These are phyloP conservation scores for Leccinum fallax DNA, from an alignment of 1,284 basidiomycete species.

Conservation along the genomic window DNA sequence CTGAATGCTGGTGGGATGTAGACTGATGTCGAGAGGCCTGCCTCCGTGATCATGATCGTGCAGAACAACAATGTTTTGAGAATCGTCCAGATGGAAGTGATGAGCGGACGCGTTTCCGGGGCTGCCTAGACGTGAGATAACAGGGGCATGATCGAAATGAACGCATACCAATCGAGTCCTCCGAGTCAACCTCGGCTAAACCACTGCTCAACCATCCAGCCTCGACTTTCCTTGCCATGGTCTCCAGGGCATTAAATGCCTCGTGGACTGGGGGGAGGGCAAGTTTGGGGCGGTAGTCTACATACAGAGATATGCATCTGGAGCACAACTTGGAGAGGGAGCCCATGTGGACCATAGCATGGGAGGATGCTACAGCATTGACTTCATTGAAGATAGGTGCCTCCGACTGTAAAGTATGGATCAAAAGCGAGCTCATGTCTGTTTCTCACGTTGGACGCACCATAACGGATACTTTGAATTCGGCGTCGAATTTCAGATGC, in stretches of 20 bases:
- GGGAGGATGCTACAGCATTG: slow-evolving; percentile 42
- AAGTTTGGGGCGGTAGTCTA: slow-evolving; percentile 47
- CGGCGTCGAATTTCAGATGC: slow-evolving; percentile 29
- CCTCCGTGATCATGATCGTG: slow-evolving; percentile 65
- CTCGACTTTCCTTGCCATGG: slow-evolving; percentile 47
- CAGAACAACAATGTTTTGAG: slow-evolving; percentile 74
- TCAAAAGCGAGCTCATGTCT: background rate
- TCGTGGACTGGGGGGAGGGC: slow-evolving; percentile 49
- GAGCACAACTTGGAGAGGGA: slow-evolving; percentile 55
- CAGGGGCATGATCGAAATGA: background rate
- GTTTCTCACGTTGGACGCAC: slow-evolving; percentile 25
- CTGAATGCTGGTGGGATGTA: slow-evolving; percentile 44
- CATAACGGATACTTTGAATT: slow-evolving; percentile 38
- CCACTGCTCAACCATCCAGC: slow-evolving; percentile 53
- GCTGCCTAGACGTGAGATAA: slow-evolving; percentile 29
- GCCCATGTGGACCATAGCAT: slow-evolving; percentile 51
- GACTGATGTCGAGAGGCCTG: slow-evolving; percentile 55
- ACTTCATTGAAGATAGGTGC: slow-evolving; percentile 41
- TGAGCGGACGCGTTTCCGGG: slow-evolving; percentile 45
- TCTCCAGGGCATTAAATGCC: slow-evolving; percentile 43
- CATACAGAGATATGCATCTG: slow-evolving; percentile 47
- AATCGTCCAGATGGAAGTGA: slow-evolving; percentile 56
- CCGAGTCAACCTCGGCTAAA: slow-evolving; percentile 38
- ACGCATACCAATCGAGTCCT: slow-evolving; percentile 43
- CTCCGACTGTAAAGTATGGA: slow-evolving; percentile 11